phyloP scores from a whole-genome alignment of 2,329 filamentous ascomycete species.

The Emergomyces orientalis region DNA sequence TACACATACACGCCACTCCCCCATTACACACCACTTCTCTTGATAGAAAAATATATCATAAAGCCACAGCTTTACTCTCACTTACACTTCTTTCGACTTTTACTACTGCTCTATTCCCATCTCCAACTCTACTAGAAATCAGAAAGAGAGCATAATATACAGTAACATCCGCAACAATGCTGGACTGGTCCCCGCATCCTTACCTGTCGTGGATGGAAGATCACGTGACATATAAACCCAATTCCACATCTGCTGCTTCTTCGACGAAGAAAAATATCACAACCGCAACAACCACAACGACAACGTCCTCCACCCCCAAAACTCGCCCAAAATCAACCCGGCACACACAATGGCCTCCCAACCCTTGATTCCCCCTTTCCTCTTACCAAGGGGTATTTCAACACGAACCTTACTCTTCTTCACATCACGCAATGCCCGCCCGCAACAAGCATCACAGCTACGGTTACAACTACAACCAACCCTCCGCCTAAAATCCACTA shows the following conservation, averaged over 20 bases:
- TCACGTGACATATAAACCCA: neutral
- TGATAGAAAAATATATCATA: no score
- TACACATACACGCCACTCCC: no score
- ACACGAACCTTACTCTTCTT: constrained; percentile 18
- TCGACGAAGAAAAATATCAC: neutral
- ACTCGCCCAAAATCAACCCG: constrained; percentile 6
- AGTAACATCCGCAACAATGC: neutral
- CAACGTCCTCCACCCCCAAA: neutral
- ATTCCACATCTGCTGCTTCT: neutral
- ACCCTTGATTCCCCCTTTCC: constrained; percentile 51
- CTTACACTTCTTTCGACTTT: no score
- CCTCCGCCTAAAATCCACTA: constrained; percentile 16
- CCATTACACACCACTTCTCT: no score
- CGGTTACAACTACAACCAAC: constrained; percentile 14
- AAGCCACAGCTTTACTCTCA: no score
- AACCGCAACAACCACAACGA: neutral
- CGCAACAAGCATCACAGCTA: neutral
- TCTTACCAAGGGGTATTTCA: constrained; percentile 51
- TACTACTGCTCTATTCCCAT: neutral
- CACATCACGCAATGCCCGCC: constrained; percentile 7
- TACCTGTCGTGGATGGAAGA: neutral
- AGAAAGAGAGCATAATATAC: neutral
- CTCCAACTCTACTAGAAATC: neutral
- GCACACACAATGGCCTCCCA: constrained; percentile 13
- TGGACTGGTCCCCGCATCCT: neutral